A percentile compares a stretch with the other conserved stretches of the same genome.
Evolutionary conservation across 495 filamentous ascomycete species (phyloP).

Genomic region (Neurospora cerealis): DNA sequence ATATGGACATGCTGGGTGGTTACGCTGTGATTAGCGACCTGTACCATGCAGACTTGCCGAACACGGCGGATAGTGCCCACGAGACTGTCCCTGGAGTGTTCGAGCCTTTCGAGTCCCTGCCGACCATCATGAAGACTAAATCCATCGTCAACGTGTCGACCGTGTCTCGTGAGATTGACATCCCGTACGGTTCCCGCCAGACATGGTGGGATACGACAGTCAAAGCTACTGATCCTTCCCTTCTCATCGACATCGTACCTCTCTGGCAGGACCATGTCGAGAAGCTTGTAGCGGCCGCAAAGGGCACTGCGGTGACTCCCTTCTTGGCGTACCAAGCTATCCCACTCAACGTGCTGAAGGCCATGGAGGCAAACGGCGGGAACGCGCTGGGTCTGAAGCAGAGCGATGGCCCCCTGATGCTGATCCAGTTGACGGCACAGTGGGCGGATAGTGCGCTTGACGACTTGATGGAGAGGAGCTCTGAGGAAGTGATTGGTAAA

Average conservation of each 20-base stretch:
- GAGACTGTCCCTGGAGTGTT: conserved; percentile 8
- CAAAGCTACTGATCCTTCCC: conserved; percentile 2
- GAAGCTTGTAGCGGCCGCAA: conserved; percentile 1
- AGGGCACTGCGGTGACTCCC: conserved; percentile 2
- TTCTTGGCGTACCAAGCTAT: conserved; percentile 15
- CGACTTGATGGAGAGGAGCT: conserved; percentile 17
- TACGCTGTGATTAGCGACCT: conserved; percentile 10
- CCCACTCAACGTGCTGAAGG: conserved; percentile 12
- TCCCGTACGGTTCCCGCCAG: conserved; percentile 5
- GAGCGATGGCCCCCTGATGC: conserved; percentile 13
- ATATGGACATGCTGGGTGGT: conserved; percentile 4
- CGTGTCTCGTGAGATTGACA: conserved; percentile 5
- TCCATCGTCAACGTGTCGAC: conserved; percentile 7
- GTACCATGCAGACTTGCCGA: conserved; percentile 8
- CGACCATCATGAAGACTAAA: background rate
- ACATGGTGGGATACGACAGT: conserved; percentile 12
- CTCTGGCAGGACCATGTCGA: conserved; percentile 8
- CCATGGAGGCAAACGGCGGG: conserved; percentile 21
- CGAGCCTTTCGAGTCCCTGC: background rate
- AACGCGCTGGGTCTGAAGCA: conserved; percentile 20
- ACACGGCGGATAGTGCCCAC: background rate
- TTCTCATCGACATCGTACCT: conserved; percentile 11
- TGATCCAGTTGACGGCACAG: conserved; percentile 10
- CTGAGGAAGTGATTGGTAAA: conserved; percentile 19
- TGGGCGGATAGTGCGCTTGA: conserved; percentile 12